Evolutionary conservation across 345 rosid genomes (phyloP), one percentile per base, ranked within the genome.

Genomic region (Hypericum perforatum): DNA sequence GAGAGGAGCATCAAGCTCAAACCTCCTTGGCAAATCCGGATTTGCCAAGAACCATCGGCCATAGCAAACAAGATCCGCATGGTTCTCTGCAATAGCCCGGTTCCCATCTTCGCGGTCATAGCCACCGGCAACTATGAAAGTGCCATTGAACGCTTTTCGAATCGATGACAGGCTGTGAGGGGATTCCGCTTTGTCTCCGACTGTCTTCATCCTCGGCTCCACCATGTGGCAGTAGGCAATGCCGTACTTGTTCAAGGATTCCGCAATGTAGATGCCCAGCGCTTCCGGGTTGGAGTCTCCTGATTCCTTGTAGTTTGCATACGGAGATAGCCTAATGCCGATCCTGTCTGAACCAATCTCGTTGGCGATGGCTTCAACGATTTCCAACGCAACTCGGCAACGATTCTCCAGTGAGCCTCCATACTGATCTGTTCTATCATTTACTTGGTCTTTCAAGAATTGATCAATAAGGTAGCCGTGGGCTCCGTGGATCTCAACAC

Each of bases 401-500:
- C 82, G 82, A 48, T 81, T 86, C 52, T 77, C 70, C 6, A 81
- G 55, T 37, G 95, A 75, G 57, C 89, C 92, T 1, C 95, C 92
- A 2, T 83, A 79, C 46, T 76, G 66, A 46, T 79, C 89, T 0
- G 86, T 81, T 5, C 95, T 62, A 42, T 86, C 92, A n/a, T 86
- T 86, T 16, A 76, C 78, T 11, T 74, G 71, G 63, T 81, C 92
- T 53, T 86, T 86, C 77, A 83, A 11, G 67, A 86, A 83, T 63
- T 83, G 89, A 13, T 83, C 92, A 5, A 81, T 60, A 29, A 83
- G 59, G 64, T 74, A 77, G 39, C 95, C 92, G 43, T 86, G 66
- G 53, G 92, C 89, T 0, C 86, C 92, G 11, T 81, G 95, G 58
- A 86, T 77, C 69, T 86, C 95, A n/a, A 86, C 82, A 5, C 91